These are phyloP conservation scores for Batkoa obscura DNA, from an alignment of 371 early-diverging fungal genomes.

Conservation along the genomic window DNA sequence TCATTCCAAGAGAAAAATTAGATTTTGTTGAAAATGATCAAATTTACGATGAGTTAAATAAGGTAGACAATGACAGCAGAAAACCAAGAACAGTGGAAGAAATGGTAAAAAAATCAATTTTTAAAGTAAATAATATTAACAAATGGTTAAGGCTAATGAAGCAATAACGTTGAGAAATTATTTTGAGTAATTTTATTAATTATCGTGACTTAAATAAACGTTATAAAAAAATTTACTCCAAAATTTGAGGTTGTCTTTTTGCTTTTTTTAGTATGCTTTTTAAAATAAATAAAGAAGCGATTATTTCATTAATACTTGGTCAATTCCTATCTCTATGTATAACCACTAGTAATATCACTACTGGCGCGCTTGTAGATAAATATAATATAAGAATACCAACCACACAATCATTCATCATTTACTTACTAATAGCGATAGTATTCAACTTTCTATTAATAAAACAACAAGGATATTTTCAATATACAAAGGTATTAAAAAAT, in stretches of 20 bases:
- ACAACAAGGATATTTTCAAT: slow-evolving; percentile 26
- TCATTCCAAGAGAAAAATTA: slow-evolving; percentile 66
- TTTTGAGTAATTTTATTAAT: no score
- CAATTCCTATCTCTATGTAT: slow-evolving; percentile 54
- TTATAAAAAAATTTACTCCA: no score
- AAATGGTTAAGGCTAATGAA: no score
- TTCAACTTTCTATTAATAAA: slow-evolving; percentile 34
- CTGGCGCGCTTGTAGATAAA: slow-evolving; percentile 22
- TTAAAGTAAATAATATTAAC: no score
- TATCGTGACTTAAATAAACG: no score
- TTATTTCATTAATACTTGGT: no score
- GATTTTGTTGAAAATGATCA: slow-evolving; percentile 79
- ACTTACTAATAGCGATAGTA: slow-evolving; percentile 36
- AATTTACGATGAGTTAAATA: slow-evolving; percentile 55
- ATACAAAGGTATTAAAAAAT: slow-evolving; percentile 23
- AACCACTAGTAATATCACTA: slow-evolving; percentile 38
- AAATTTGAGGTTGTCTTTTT: no score
- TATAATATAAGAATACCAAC: slow-evolving; percentile 34
- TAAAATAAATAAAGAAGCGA: no score
- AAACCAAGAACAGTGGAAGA: background rate
- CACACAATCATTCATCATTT: slow-evolving; percentile 43
- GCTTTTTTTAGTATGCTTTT: no score
- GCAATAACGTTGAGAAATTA: no score
- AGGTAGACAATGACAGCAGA: background rate
- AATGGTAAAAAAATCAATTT: no score